Evolutionary conservation across 225 moss, liverwort and hornwort genomes (phyloP), one percentile per base, ranked within the genome.

Genomic region (Climacium dendroides): DNA sequence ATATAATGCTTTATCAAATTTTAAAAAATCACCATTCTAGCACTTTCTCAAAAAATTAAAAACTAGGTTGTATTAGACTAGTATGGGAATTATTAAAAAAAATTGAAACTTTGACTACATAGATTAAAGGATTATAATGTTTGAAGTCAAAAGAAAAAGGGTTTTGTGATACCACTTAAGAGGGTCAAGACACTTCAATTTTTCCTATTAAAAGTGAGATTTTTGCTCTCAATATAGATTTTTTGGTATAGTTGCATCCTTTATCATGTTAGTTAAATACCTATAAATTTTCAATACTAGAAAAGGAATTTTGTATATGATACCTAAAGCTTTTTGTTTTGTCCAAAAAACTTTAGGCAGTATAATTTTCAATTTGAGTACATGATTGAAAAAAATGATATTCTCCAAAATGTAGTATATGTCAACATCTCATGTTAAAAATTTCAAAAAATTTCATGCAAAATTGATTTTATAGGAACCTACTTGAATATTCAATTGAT

Each of bases 101-200:
- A 22, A 22, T 2, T 37, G 0, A 25, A 69, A 39, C 5, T 69
- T 25, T 39, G 2, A 24, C 7, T 5, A 0, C 8, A 15, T 24
- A 39, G 1, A 24, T 39, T 39, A 2, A 39, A 69, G 24, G 13
- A 69, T 24, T 69, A 39, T 0, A 23, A 3, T 1, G 0, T 69
- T 70, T 70, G 15, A 70, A 26, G 41, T 70, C 0, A 14, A 1
- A 70, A 39, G 2, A 25, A 14, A 37, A 67, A 8, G 2, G 0
- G 3, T 10, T 37, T 7, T 37, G 5, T 4, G 1, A 37, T 1
- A 6, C 13, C 8, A 3, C 3, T 0, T 39, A 0, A 8, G 2
- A 69, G 2, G 8, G 39, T 34, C 19, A 34, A 19, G 0, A 34
- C 3, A 18, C 19, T 19, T 35, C 19, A 35, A 16, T 16, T 34